Conservation (phyloP, 305 asterid species). For the Solanum chacoense region DNA sequence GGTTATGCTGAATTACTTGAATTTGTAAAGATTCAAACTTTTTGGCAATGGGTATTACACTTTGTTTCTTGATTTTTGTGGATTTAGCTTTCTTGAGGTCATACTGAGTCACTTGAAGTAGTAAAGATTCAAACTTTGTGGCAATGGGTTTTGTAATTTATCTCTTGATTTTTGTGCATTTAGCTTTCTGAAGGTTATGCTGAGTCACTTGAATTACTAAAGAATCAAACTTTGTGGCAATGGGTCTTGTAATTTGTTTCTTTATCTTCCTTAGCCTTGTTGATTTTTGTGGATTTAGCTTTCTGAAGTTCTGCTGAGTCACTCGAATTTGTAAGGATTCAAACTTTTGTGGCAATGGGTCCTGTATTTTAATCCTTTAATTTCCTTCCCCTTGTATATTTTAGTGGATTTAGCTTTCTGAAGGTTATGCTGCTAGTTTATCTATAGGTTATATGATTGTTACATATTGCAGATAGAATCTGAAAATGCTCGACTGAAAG, state of each 20-base stretch:
- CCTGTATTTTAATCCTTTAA: background rate
- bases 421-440: background rate
- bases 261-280: background rate
- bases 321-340: background rate
- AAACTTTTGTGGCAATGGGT: background rate
- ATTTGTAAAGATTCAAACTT: background rate
- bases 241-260: background rate
- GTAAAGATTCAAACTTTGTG: background rate
- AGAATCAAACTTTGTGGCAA: background rate
- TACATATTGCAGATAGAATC: background rate
- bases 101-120: background rate
- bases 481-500: background rate
- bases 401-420: background rate
- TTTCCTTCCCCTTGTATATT: background rate
- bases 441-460: background rate
- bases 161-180: background rate
- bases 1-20: background rate
- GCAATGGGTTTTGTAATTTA: background rate
- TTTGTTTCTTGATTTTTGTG: background rate
- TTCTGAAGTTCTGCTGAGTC: background rate
- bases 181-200: background rate
- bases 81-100: background rate
- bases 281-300: background rate
- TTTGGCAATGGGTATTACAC: background rate
- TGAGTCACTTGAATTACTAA: background rate